These are phyloP conservation scores for Cercospora beticola DNA, from an alignment of 2,329 filamentous ascomycete genomes.

Conservation along the genomic window DNA sequence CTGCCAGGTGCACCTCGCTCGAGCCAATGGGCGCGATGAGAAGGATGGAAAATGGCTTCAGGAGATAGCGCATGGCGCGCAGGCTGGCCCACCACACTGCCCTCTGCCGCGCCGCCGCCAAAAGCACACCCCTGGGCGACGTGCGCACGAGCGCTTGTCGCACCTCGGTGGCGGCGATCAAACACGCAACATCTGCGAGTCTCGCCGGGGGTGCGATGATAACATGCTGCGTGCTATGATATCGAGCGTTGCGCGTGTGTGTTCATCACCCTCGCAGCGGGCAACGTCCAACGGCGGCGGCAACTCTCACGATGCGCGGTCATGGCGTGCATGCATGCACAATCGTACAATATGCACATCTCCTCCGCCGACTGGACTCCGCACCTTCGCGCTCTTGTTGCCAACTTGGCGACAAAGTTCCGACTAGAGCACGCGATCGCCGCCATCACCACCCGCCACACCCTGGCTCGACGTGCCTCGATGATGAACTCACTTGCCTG, in stretches of 20 bases:
- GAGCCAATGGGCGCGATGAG: not conserved
- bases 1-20: not conserved
- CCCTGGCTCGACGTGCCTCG: not conserved
- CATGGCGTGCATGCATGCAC: not conserved
- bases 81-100: not conserved
- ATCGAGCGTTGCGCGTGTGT: not conserved
- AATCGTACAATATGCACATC: not conserved
- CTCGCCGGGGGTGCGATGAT: not conserved
- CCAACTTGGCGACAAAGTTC: not conserved
- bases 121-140: not conserved
- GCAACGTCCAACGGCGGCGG: not conserved
- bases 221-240: not conserved
- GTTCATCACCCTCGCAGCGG: not conserved
- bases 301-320: not conserved
- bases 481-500: not conserved
- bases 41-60: not conserved
- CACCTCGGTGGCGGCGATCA: not conserved
- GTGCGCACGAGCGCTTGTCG: not conserved
- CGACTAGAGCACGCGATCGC: not conserved
- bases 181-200: not conserved
- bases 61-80: not conserved
- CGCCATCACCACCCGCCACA: not conserved
- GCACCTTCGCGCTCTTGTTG: no score
- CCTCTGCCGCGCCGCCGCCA: not conserved
- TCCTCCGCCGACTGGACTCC: not conserved